Conservation (phyloP, 1,139 yeast species). For the Blastobotrys serpentis region DNA sequence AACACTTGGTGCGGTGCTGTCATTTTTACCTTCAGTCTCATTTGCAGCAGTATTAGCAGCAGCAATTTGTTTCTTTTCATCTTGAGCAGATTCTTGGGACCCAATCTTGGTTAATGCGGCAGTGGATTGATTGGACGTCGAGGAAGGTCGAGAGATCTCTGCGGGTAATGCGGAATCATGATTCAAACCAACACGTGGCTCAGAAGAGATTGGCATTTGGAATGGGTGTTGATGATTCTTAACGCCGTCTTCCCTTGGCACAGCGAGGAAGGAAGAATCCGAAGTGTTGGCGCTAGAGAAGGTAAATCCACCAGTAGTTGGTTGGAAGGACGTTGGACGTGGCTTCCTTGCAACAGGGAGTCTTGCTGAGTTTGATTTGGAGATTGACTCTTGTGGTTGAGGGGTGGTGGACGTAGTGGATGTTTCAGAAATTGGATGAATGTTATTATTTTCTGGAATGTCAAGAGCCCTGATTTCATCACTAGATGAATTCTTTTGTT, state of each 20-base stretch:
- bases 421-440: constrained; percentile 16
- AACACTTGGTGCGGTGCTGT: constrained; percentile 3
- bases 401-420: constrained; percentile 10
- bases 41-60: constrained; percentile 13
- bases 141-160: constrained; percentile 37
- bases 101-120: constrained; percentile 19
- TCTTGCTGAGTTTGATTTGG: constrained; percentile 20
- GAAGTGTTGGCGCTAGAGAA: constrained; percentile 7
- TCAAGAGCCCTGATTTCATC: constrained; percentile 30
- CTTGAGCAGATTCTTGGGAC: constrained; percentile 13
- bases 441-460: constrained; percentile 22
- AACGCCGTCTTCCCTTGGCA: background rate
- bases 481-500: constrained; percentile 15
- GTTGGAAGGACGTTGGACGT: constrained; percentile 42
- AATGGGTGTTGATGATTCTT: constrained; percentile 16
- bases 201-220: constrained; percentile 33
- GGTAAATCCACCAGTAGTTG: constrained; percentile 22
- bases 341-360: constrained; percentile 39
- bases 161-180: constrained; percentile 40
- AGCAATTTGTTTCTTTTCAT: constrained; percentile 1
- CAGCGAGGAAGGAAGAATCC: constrained; percentile 11
- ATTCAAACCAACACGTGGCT: constrained; percentile 39
- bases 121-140: constrained; percentile 21
- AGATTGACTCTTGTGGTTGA: constrained; percentile 7
- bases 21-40: constrained; percentile 1